Evolutionary conservation across 2,329 filamentous ascomycete genomes (phyloP).

Genomic region (Exophiala bonariae): DNA sequence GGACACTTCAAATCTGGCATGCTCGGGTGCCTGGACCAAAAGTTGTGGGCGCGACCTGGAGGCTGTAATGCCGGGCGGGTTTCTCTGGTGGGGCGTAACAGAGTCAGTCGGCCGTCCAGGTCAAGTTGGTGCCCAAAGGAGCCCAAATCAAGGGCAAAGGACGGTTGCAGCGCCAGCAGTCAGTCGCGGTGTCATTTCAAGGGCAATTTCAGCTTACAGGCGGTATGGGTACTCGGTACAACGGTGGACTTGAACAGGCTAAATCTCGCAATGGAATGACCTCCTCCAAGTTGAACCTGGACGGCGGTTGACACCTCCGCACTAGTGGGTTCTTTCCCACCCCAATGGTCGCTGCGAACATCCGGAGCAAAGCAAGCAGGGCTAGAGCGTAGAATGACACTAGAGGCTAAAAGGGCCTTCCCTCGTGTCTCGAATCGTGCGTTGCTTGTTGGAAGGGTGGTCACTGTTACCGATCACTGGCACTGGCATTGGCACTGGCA

Average conservation of each 20-base stretch:
- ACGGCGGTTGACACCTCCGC: neutral
- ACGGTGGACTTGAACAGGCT: no score
- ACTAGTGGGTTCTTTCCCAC: constrained; percentile 2
- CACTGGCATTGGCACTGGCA: neutral
- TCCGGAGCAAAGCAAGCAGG: neutral
- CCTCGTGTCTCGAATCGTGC: constrained; percentile 19
- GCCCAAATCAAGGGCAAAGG: neutral
- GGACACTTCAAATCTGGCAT: no score
- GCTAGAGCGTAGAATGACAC: neutral
- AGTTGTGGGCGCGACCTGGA: no score
- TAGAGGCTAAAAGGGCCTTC: constrained; percentile 3
- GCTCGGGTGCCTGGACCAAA: no score
- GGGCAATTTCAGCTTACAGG: no score
- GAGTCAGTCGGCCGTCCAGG: no score
- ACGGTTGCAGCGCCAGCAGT: no score
- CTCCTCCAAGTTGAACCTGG: neutral
- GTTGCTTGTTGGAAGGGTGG: neutral
- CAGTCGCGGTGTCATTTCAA: no score
- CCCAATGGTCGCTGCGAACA: constrained; percentile 6
- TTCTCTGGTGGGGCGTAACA: no score
- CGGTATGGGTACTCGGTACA: no score
- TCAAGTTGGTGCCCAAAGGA: neutral
- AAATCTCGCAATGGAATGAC: no score
- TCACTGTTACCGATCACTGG: neutral
- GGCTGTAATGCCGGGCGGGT: no score